Evolutionary conservation across 164 flowering plant species (phyloP).

Genomic region (Stephania cephalantha): DNA sequence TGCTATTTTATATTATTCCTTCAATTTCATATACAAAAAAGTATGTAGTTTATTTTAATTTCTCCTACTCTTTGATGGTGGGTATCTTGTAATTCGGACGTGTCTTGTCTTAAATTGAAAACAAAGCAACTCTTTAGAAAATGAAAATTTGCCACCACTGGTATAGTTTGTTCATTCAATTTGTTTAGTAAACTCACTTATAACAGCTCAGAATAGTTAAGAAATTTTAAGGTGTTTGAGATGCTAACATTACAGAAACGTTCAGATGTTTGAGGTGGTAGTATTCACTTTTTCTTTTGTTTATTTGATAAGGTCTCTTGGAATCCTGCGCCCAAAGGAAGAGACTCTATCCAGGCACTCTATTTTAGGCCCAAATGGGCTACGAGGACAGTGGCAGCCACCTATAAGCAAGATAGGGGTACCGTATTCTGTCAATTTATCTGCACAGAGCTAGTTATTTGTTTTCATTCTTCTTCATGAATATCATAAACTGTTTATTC

Average conservation of each 20-base stretch:
- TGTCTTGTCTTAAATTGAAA: not conserved
- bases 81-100: not conserved
- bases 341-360: slow-evolving; percentile 90
- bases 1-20: too few species aligned
- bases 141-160: not conserved
- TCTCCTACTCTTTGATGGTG: not conserved
- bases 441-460: slow-evolving; percentile 1
- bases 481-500: not conserved
- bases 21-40: too few species aligned
- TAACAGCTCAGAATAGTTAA: not conserved
- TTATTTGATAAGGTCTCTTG: slow-evolving; percentile 40
- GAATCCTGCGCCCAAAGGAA: slow-evolving; percentile 58
- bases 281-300: not conserved
- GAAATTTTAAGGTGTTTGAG: not conserved
- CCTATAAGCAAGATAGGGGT: slow-evolving; percentile 63
- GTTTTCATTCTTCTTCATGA: not conserved
- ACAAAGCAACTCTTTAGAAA: not conserved
- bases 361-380: slow-evolving; percentile 88
- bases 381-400: slow-evolving; percentile 75
- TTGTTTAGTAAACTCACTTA: not conserved
- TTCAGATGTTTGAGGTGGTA: not conserved
- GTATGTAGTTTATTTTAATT: too few species aligned
- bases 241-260: not conserved
- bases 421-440: slow-evolving; percentile 12
- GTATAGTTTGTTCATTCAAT: not conserved